Evolutionary conservation across 2,329 filamentous ascomycete genomes (phyloP), one percentile per base, ranked within the genome.

Genomic region (Penicillium sp.): DNA sequence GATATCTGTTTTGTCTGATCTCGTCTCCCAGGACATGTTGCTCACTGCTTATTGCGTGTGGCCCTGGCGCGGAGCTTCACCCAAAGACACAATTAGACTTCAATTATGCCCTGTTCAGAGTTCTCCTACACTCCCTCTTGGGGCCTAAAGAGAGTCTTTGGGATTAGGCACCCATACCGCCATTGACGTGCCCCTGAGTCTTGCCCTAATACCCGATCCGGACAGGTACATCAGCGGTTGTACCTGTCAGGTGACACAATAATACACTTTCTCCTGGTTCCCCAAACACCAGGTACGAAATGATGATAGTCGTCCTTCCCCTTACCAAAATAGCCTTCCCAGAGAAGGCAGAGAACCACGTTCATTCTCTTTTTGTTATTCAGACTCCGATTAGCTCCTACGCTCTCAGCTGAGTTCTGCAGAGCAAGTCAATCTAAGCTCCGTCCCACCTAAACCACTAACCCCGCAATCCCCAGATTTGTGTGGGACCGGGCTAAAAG

Each of bases 401-500:
- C n/a, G n/a, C n/a, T n/a, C n/a, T n/a, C 8, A 33, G 13, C 29
- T 7, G 12, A 5, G 12, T n/a, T n/a, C 29, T 25, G 18, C 25
- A 37, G 9, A 12, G 3, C 28, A 27, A 40, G 47, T 45, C 14
- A 35, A 49, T 46, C 35, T 49, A 44, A 49, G 46, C 40, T 38
- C 29, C 29, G 16, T 22, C 31, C 33, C 33, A 35, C 14, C 18
- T n/a, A 22, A 27, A 10, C 49, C 43, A 51, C 49, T 39, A 28
- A 49, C 49, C 49, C 49, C 47, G 36, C 47, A 50, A 50, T 36
- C 16, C 47, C 49, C 43, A 27, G 44, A 42, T 51, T 50, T 42
- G 37, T 16, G 49, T 49, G 46, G 46, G 38, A 41, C 44, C 48
- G 27, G 45, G 25, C 25, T 28, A 30, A 47, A 42, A 1, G 19